Evolutionary conservation across 1,139 yeast species (phyloP), one percentile per base, ranked within the genome.

Genomic region (Pichia inconspicua): DNA sequence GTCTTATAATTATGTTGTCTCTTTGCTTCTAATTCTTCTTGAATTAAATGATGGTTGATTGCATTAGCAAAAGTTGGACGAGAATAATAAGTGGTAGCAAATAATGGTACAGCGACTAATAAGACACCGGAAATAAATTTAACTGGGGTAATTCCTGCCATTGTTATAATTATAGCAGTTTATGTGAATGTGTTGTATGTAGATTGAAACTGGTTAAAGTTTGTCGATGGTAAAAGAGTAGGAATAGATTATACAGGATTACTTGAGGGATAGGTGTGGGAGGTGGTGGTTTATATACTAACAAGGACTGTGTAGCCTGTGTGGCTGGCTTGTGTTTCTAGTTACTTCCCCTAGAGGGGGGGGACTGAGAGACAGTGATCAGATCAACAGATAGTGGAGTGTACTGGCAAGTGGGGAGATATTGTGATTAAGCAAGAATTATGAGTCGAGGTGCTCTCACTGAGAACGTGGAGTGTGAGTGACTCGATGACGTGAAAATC

Each of bases 21-120:
- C 48, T 52, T 49, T 19, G 58, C 56, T 48, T 63, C 65, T 42
- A 58, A 45, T 48, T 52, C 55, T 50, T 64, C 66, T 50, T 62
- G 66, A 30, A 59, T 57, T 28, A 64, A 51, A 44, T 62, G 62
- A 25, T 57, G 56, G 45, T 61, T 53, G 50, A 64, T 62, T 7
- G 66, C 64, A 45, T 63, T 64, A 8, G 66, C 64, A 50, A 62
- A 64, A 1, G 64, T 58, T 40, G 67, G 67, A 57, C 66, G 61
- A 25, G 61, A 57, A 28, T 53, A 50, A 5, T 51, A 36, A 1
- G 63, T 56, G 4, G 64, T 55, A 9, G 58, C 46, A 34, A 53
- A 52, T 32, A 62, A 43, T 42, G 67, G 67, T 34, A 59, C 52
- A 6, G 65, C 57, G 19, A 55, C 66, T n/a, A 61, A 42, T 4